A percentile compares a stretch with the other conserved stretches of the same genome.
phyloP scores from a whole-genome alignment of 306 rosid species.

The Boehmeria nivea region DNA sequence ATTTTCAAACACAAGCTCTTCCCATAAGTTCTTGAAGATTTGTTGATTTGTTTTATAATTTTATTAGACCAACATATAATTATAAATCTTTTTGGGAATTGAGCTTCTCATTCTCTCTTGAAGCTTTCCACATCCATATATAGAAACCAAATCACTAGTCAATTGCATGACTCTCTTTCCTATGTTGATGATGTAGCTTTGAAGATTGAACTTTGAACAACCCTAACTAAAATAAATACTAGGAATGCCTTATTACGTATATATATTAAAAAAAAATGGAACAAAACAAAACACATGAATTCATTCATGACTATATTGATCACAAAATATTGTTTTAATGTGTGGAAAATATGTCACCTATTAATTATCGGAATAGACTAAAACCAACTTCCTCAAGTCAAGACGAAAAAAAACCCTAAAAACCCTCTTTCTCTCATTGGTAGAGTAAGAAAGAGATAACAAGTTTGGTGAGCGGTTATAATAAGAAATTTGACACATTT shows the following conservation, averaged over 20 bases:
- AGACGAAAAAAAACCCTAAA: conserved; percentile 20
- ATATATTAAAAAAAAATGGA: background rate
- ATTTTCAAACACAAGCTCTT: too few relatives aligned
- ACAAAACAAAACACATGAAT: background rate
- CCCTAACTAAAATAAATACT: background rate
- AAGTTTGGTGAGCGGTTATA: conserved; percentile 37
- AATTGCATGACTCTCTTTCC: too few relatives aligned
- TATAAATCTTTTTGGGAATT: too few relatives aligned
- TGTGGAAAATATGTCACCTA: background rate
- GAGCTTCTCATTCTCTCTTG: too few relatives aligned
- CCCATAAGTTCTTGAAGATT: too few relatives aligned
- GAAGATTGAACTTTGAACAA: background rate
- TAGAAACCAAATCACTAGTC: too few relatives aligned
- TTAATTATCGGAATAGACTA: background rate
- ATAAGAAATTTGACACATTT: conserved; percentile 10
- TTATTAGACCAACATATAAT: too few relatives aligned
- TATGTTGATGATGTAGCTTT: too few relatives aligned
- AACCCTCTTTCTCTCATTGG: conserved; percentile 15
- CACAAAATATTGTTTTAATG: background rate
- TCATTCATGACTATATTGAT: too few relatives aligned
- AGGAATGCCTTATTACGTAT: background rate
- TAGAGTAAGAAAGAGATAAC: conserved; percentile 20
- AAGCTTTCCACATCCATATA: too few relatives aligned
- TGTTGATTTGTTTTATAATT: too few relatives aligned
- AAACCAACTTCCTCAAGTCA: too few relatives aligned